phyloP scores from a whole-genome alignment of 306 rosid genomes.

The Cercis canadensis region DNA sequence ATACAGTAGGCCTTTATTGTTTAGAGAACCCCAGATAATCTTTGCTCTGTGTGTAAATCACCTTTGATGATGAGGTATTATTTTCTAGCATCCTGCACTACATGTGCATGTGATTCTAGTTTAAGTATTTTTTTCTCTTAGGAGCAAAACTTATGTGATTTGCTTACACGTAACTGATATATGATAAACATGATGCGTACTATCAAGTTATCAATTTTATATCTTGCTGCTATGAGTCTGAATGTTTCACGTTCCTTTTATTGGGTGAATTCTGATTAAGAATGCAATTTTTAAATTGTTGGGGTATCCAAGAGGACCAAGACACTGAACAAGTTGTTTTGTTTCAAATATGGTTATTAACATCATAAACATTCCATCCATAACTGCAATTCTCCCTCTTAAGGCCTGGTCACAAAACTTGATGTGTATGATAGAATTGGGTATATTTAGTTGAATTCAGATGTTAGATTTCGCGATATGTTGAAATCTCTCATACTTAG shows the following conservation, averaged over 20 bases:
- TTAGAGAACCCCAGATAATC: neutral
- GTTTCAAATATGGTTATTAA: too few relatives aligned
- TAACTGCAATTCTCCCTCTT: slow-evolving; percentile 9
- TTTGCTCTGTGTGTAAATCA: neutral
- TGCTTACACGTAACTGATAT: neutral
- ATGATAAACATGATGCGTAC: slow-evolving; percentile 8
- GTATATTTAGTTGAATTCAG: neutral
- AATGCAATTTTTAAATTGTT: neutral
- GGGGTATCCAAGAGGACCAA: neutral
- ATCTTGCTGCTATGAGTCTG: slow-evolving; percentile 1
- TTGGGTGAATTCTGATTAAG: neutral
- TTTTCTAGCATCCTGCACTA: neutral
- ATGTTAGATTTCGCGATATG: slow-evolving; percentile 6
- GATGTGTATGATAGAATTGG: too few relatives aligned
- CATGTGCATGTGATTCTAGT: slow-evolving; percentile 4
- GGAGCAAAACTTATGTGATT: neutral
- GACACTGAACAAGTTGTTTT: too few relatives aligned
- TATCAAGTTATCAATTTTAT: neutral
- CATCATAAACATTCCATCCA: neutral
- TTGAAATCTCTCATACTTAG: too few relatives aligned
- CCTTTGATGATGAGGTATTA: slow-evolving; percentile 3
- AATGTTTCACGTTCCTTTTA: slow-evolving; percentile 9
- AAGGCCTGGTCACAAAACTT: neutral
- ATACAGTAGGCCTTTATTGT: slow-evolving; percentile 8
- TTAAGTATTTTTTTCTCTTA: neutral